These are phyloP conservation scores for Yamadazyma diospyri DNA, from an alignment of 1,139 yeast species.

Conservation along the genomic window DNA sequence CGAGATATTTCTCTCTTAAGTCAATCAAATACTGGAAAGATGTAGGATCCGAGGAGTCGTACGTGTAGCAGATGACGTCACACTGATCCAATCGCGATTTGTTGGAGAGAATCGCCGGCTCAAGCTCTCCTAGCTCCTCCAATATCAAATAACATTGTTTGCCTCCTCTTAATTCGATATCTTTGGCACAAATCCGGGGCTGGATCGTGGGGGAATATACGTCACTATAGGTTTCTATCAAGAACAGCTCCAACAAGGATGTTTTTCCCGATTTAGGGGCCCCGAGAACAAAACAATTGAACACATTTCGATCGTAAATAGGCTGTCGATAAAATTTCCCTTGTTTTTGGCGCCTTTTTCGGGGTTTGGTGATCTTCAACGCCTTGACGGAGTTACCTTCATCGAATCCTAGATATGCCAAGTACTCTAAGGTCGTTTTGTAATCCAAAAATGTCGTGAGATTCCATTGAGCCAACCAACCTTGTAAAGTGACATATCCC, in stretches of 20 bases:
- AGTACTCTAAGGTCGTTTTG: slow-evolving; percentile 77
- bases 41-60: slow-evolving; percentile 94
- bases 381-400: slow-evolving; percentile 50
- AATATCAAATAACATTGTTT: slow-evolving; percentile 89
- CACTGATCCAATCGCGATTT: slow-evolving; percentile 72
- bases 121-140: slow-evolving; percentile 87
- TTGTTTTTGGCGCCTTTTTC: slow-evolving; percentile 60
- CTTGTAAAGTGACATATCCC: slow-evolving; percentile 88
- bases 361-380: slow-evolving; percentile 74
- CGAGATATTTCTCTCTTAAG: slow-evolving; percentile 54
- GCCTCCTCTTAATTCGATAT: slow-evolving; percentile 93
- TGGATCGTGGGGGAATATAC: slow-evolving; percentile 77
- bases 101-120: slow-evolving; percentile 76
- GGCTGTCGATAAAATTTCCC: slow-evolving; percentile 67
- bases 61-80: slow-evolving; percentile 84
- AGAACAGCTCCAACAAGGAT: slow-evolving; percentile 74
- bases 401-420: slow-evolving; percentile 88
- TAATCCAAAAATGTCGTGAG: slow-evolving; percentile 88
- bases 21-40: slow-evolving; percentile 82
- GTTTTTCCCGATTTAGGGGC: slow-evolving; percentile 85
- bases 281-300: slow-evolving; percentile 85
- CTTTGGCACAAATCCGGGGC: slow-evolving; percentile 81
- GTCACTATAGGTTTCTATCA: slow-evolving; percentile 70
- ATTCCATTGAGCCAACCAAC: slow-evolving; percentile 99
- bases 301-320: slow-evolving; percentile 81